Evolutionary conservation across 2,329 filamentous ascomycete genomes (phyloP), one percentile per base, ranked within the genome.

Genomic region (Reticulascus tulasneorum): DNA sequence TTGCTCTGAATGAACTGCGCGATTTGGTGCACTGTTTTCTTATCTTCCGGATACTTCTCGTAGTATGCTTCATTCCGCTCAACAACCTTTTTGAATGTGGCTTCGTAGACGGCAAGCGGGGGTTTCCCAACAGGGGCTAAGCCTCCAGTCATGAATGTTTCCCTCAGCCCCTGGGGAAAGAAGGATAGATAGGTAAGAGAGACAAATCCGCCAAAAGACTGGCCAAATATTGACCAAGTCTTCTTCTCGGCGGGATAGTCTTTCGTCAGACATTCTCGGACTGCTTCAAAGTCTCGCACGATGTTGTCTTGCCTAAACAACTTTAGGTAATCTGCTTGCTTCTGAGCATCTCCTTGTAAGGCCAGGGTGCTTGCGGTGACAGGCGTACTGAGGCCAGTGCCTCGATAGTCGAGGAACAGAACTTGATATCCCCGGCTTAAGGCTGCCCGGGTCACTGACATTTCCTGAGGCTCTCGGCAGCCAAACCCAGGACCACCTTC

Each of bases 191-290:
- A 97, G 7, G 84, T 91, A 22, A 88, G 69, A 30, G 73, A 75
- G 53, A 89, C 86, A 60, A 95, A 96, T 1, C 91, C 91, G 24
- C 91, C 91, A 59, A 94, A 97, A 12, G 84, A 90, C 63, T 96
- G 91, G 8, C 91, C 91, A 44, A 94, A 83, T 20, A 93, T 75
- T 39, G 81, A 84, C 91, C 90, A 96, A 55, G 82, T 81, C 56
- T 80, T 77, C 55, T 84, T 80, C 30, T 83, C 77, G 16, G 75
- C 67, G 0, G 84, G 79, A 50, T 80, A 85, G 33, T 81, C 77
- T 6, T 70, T 66, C 0, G 85, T 93, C 35, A 97, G 67, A 24
- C 74, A 82, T 50, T 80, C 75, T 6, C 91, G 78, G 21, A 97
- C 79, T 5, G 90, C 88, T 57, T 97, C 91, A 46, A 84, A 86